Evolutionary conservation across 805 yeast genomes (phyloP).

Genomic region (Phaffomyces antillensis): DNA sequence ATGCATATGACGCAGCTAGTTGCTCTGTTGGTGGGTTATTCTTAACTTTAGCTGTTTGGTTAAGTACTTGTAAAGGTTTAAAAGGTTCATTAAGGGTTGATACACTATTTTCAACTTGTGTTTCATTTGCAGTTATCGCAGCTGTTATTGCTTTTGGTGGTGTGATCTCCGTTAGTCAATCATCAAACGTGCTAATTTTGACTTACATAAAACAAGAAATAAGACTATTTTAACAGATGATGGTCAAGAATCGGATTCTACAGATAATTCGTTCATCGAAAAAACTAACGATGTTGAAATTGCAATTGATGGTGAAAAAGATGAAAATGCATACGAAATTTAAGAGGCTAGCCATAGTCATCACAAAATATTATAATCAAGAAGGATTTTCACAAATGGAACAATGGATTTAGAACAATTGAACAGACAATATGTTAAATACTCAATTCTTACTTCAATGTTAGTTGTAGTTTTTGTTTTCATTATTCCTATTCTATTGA

Average conservation of each 20-base stretch:
- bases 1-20: constrained; percentile 30
- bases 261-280: background rate
- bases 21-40: constrained; percentile 33
- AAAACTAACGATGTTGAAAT: background rate
- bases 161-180: constrained; percentile 27
- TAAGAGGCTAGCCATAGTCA: background rate
- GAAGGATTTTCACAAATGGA: constrained; percentile 19
- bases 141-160: constrained; percentile 33
- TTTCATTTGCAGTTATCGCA: constrained; percentile 35
- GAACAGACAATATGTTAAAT: constrained; percentile 26
- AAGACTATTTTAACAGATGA: constrained; percentile 23
- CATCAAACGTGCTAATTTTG: constrained; percentile 35
- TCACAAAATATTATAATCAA: constrained; percentile 1
- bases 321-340: background rate
- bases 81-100: constrained; percentile 30
- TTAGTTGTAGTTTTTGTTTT: constrained; percentile 23
- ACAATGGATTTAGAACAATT: constrained; percentile 22
- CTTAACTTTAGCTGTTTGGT: constrained; percentile 32
- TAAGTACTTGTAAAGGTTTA: constrained; percentile 29
- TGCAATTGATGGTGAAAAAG: background rate
- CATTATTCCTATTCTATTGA: constrained; percentile 29
- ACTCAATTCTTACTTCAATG: constrained; percentile 19
- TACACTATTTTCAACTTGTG: constrained; percentile 30
- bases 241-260: constrained; percentile 7
- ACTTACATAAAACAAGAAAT: constrained; percentile 29